phyloP scores from a whole-genome alignment of 1,139 yeast species.

The Scheffersomyces segobiensis region DNA sequence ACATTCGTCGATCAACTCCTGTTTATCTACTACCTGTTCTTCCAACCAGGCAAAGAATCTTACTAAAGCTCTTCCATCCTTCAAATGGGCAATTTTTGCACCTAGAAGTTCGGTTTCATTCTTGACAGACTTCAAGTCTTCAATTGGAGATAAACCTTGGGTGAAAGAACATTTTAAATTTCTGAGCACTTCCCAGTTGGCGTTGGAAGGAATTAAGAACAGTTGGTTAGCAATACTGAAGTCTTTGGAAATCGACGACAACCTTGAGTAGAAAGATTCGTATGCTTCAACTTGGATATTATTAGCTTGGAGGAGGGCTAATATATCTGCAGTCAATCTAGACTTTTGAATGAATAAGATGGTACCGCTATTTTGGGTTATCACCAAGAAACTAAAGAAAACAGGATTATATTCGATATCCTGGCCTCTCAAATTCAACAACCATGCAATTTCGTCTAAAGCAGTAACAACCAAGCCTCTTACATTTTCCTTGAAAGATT shows the following conservation, averaged over 20 bases:
- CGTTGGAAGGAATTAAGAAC: conserved; percentile 61
- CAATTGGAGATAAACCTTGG: conserved; percentile 60
- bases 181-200: conserved; percentile 82
- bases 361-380: conserved; percentile 49
- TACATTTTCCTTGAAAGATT: conserved; percentile 43
- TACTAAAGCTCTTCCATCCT: conserved; percentile 83
- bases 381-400: conserved; percentile 75
- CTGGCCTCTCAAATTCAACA: conserved; percentile 80
- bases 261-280: conserved; percentile 54
- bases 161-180: conserved; percentile 43
- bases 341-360: conserved; percentile 59
- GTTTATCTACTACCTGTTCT: conserved; percentile 52
- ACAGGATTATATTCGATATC: conserved; percentile 91
- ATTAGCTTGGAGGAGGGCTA: conserved; percentile 29
- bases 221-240: conserved; percentile 40
- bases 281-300: conserved; percentile 54
- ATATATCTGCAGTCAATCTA: conserved; percentile 11
- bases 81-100: conserved; percentile 74
- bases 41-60: conserved; percentile 89
- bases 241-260: conserved; percentile 44
- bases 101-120: conserved; percentile 73
- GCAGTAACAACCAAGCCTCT: conserved; percentile 63
- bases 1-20: conserved; percentile 70
- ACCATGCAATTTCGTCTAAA: conserved; percentile 91
- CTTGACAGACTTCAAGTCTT: conserved; percentile 75